Conservation (phyloP, 176 grass and related monocot genomes). For the Oryza meridionalis region DNA sequence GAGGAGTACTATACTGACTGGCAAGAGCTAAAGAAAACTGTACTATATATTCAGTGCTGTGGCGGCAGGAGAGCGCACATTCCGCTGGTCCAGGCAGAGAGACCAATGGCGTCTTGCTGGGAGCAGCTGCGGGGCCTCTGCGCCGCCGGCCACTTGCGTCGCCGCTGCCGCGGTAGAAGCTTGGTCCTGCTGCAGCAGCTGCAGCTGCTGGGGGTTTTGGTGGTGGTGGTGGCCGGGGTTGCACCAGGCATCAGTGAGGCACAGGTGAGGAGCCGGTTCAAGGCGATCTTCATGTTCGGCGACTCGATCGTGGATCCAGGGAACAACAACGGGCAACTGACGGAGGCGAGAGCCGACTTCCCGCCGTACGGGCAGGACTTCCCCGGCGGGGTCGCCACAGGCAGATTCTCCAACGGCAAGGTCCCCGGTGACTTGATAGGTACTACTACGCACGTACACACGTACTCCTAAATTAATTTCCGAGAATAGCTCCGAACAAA, state of each 20-base stretch:
- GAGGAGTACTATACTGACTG: not conserved
- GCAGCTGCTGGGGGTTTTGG: not conserved
- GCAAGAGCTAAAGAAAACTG: not conserved
- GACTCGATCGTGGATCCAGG: constrained; percentile 58
- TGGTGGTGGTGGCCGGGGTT: not conserved
- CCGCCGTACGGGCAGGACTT: constrained; percentile 59
- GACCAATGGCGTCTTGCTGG: not conserved
- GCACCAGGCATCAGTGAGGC: no score
- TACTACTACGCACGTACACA: not conserved
- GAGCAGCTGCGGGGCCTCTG: not conserved
- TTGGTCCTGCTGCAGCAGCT: not conserved
- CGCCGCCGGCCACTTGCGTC: no score
- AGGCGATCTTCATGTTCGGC: constrained; percentile 48
- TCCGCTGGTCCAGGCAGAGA: not conserved
- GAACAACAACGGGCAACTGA: constrained; percentile 48
- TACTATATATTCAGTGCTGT: not conserved
- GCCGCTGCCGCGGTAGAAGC: no score
- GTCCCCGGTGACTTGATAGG: constrained; percentile 51
- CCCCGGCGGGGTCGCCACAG: constrained; percentile 39
- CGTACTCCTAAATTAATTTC: no score
- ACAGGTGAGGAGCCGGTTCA: not conserved
- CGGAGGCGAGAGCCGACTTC: constrained; percentile 55
- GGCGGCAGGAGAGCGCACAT: not conserved
- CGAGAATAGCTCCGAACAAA: no score
- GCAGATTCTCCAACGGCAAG: constrained; percentile 56